Evolutionary conservation across 805 yeast species (phyloP).

Genomic region (Metschnikowia santaceciliae): DNA sequence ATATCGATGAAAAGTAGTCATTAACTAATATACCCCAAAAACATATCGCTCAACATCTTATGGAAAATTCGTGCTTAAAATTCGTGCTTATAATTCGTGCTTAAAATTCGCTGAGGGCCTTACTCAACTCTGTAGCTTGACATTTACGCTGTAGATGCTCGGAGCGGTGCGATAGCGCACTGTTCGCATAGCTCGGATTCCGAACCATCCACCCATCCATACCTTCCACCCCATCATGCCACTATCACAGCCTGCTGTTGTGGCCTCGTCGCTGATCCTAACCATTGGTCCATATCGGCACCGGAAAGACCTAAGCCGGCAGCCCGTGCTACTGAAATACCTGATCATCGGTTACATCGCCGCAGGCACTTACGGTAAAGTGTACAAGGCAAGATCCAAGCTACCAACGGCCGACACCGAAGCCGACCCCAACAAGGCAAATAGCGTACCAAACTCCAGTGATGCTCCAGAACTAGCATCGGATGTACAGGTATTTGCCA

Average conservation of each 20-base stretch:
- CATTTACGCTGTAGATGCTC: neutral
- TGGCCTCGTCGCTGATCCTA: slow-evolving; percentile 39
- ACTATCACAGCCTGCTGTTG: slow-evolving; percentile 21
- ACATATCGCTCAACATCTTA: neutral
- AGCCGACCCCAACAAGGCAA: slow-evolving; percentile 6
- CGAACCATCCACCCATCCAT: neutral
- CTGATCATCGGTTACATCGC: slow-evolving; percentile 94
- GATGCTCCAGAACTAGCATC: slow-evolving; percentile 1
- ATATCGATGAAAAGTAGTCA: slow-evolving; percentile 34
- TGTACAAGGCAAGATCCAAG: slow-evolving; percentile 75
- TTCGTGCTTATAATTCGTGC: too few species aligned
- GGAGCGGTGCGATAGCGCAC: slow-evolving; percentile 1
- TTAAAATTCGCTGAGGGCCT: too few species aligned
- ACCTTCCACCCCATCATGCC: slow-evolving; percentile 5
- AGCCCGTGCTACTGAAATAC: slow-evolving; percentile 77
- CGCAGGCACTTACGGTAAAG: slow-evolving; percentile 96
- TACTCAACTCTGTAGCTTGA: neutral
- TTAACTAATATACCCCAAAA: neutral
- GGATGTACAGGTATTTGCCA: slow-evolving; percentile 57
- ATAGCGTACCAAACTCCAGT: neutral
- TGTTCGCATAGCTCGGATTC: slow-evolving; percentile 1
- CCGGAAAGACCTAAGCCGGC: slow-evolving; percentile 58
- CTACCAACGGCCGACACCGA: slow-evolving; percentile 8
- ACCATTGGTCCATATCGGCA: slow-evolving; percentile 44
- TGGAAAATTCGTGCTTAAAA: neutral